Evolutionary conservation across 768 basidiomycete genomes (phyloP).

Genomic region (Pholiota conissans): DNA sequence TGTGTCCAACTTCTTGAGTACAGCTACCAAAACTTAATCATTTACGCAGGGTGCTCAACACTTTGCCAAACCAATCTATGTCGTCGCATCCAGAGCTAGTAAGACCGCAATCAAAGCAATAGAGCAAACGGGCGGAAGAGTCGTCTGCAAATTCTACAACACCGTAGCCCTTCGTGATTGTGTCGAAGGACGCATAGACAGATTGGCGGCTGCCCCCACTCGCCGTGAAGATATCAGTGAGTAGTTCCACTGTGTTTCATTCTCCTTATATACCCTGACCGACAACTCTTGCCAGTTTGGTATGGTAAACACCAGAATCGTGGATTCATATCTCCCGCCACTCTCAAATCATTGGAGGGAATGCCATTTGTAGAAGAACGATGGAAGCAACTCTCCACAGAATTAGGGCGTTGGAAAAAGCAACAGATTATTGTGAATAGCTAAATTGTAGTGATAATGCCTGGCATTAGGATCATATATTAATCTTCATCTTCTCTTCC

Average conservation of each 20-base stretch:
- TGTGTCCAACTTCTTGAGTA: constrained; percentile 22
- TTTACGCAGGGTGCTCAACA: constrained; percentile 58
- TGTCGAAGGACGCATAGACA: constrained; percentile 69
- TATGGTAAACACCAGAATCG: constrained; percentile 73
- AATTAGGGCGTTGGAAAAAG: constrained; percentile 58
- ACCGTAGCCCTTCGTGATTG: constrained; percentile 78
- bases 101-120: constrained; percentile 84
- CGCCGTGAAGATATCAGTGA: constrained; percentile 81
- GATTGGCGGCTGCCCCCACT: constrained; percentile 77
- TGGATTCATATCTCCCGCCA: constrained; percentile 68
- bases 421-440: constrained; percentile 43
- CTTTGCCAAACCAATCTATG: constrained; percentile 71
- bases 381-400: constrained; percentile 63
- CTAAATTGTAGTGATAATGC: constrained; percentile 17
- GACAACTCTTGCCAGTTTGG: constrained; percentile 55
- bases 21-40: neutral
- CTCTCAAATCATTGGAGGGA: constrained; percentile 48
- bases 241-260: constrained; percentile 25
- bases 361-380: constrained; percentile 68
- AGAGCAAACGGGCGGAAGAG: constrained; percentile 76
- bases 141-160: constrained; percentile 93
- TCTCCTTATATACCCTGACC: constrained; percentile 1
- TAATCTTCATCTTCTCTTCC: constrained; percentile 47
- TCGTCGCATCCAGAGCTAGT: constrained; percentile 84
- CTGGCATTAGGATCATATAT: constrained; percentile 10